Base-by-base conservation (phyloP, 192 early-diverging fungal species). In the Coemansia guatemalensis region DNA sequence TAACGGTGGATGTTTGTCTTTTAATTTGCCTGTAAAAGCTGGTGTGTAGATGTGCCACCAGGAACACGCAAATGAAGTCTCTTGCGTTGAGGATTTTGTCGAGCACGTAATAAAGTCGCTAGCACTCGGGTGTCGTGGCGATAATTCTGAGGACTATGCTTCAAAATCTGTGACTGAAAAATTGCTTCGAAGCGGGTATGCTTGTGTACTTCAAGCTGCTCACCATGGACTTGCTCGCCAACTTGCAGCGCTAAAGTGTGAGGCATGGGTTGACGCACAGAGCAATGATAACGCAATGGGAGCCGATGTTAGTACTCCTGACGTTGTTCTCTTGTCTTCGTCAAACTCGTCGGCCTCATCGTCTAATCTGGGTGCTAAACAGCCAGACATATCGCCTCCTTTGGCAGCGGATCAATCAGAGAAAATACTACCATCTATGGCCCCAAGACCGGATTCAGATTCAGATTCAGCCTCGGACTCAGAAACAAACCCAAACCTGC, bases 121-220 rank as follows among this genome's bases (percentile, higher is more conserved):
- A 39, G 49, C 64, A 23, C 49, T 57, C 6, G 57, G 17, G 11
- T 30, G n/a, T 18, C n/a, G 14, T 24, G 51, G 18, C 22, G 18
- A 23, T n/a, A 48, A 3, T 48, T 22, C 27, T 33, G 55, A 29
- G 11, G 27, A 9, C 18, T 4, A n/a, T 35, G 56, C 29, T 56
- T 8, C 54, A n/a, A 48, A 4, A 14, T 5, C 20, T 8, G 18
- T 53, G n/a, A 39, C 54, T 25, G 69, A 71, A 25, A 20, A 30
- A 8, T 30, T 48, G 8, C 48, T 75, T 39, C 73, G 58, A 20
- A 32, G n/a, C 2, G 73, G 53, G n/a, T 75, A 75, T 48, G 51
- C 62, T 35, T n/a, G 33, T 3, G 25, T 75, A 24, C 47, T 75
- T 27, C 64, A 54, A 3, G 63, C 57, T 18, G 67, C 60, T 24